Percentiles rank a stretch among this genome's conserved stretches.
phyloP scores from a whole-genome alignment of 768 basidiomycete species.

The Tulasnella sp. region DNA sequence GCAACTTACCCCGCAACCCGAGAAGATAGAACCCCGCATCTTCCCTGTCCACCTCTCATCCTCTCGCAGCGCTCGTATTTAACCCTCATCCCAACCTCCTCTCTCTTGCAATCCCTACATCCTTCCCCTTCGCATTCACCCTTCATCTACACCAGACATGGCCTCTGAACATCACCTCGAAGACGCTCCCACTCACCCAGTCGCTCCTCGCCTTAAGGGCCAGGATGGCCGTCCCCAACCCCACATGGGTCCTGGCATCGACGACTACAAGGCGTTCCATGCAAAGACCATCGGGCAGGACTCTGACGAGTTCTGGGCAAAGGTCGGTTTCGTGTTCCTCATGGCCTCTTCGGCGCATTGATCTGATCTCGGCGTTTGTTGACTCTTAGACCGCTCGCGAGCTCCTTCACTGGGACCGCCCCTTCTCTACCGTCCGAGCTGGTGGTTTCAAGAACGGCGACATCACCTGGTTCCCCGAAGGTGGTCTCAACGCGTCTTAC shows the following conservation, averaged over 20 bases:
- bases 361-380: background rate
- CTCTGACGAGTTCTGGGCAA: slow-evolving; percentile 83
- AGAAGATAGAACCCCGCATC: background rate
- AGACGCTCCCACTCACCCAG: slow-evolving; percentile 47
- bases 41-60: background rate
- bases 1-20: background rate
- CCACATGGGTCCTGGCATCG: slow-evolving; percentile 69
- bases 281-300: slow-evolving; percentile 62
- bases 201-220: slow-evolving; percentile 63
- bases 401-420: slow-evolving; percentile 77
- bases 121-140: background rate
- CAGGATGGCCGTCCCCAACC: slow-evolving; percentile 51
- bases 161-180: background rate
- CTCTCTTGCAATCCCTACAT: background rate
- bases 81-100: background rate
- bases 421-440: slow-evolving; percentile 77
- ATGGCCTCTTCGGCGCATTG: background rate
- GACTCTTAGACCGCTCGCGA: slow-evolving; percentile 50
- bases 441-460: slow-evolving; percentile 82
- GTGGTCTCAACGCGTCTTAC: slow-evolving; percentile 85
- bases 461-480: slow-evolving; percentile 95
- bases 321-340: slow-evolving; percentile 39
- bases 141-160: background rate
- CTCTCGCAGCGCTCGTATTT: background rate
- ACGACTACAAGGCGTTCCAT: slow-evolving; percentile 66